Percentiles rank a stretch among this genome's conserved stretches.
Conservation (phyloP, 1,284 basidiomycete genomes). For the Cutaneotrichosporon sp. region DNA sequence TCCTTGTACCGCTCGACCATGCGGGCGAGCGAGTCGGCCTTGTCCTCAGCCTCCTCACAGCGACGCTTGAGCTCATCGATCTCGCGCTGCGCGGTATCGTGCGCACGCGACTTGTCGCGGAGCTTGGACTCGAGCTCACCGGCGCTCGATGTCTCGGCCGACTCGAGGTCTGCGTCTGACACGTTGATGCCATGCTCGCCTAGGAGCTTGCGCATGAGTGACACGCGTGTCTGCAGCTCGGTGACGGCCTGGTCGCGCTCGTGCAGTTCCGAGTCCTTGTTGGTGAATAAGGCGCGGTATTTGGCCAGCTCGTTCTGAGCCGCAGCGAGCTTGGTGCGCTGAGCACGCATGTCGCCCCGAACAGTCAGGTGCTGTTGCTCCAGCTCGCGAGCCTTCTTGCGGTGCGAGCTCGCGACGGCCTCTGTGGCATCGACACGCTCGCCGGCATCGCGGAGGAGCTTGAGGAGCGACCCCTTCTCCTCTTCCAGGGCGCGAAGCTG, state of each 20-base stretch:
- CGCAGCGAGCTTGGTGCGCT: conserved; percentile 73
- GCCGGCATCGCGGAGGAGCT: conserved; percentile 73
- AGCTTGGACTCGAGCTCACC: conserved; percentile 72
- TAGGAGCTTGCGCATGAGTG: conserved; percentile 64
- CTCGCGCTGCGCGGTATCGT: conserved; percentile 60
- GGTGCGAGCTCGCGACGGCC: conserved; percentile 68
- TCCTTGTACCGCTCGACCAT: conserved; percentile 63
- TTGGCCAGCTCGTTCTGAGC: conserved; percentile 71
- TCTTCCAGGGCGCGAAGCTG: conserved; percentile 75
- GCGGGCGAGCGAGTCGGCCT: conserved; percentile 63
- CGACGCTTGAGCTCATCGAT: conserved; percentile 59
- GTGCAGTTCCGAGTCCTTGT: conserved; percentile 68
- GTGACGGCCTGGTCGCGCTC: conserved; percentile 68
- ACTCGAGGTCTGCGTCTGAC: conserved; percentile 64
- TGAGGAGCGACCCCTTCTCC: conserved; percentile 69
- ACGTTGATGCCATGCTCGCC: conserved; percentile 80
- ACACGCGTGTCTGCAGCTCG: conserved; percentile 72
- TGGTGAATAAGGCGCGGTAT: conserved; percentile 66
- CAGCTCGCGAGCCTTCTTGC: conserved; percentile 63
- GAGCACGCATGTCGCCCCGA: conserved; percentile 72
- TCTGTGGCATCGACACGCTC: conserved; percentile 69
- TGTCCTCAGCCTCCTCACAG: conserved; percentile 70
- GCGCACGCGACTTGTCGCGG: conserved; percentile 66
- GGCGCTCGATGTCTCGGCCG: conserved; percentile 31
- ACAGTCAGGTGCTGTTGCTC: conserved; percentile 70